Evolutionary conservation across 148 eudicot genomes (phyloP), one percentile per base, ranked within the genome.

Genomic region (Chenopodium quinoa): DNA sequence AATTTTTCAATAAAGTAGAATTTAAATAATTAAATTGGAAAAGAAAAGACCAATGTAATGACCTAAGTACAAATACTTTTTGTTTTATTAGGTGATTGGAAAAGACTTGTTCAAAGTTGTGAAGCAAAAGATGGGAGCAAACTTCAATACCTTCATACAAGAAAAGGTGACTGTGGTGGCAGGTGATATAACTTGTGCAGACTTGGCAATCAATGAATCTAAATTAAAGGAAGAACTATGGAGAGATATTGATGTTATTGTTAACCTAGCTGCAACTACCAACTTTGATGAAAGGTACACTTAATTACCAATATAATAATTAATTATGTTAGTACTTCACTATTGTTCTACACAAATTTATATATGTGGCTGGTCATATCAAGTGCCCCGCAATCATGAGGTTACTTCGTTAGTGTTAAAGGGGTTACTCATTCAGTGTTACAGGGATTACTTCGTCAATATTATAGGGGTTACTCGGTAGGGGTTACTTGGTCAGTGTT

Each of bases 191-290:
- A 81, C 87, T 48, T 70, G 37, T 22, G 87, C 89, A 34, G 89
- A 89, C 56, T 50, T 94, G 68, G 91, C 89, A 16, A 92, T 94
- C 69, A 80, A 85, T 69, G 85, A 92, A 14, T 10, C 70, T n/a
- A 40, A 85, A 14, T 73, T 90, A 46, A 83, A 79, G 79, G 79
- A 89, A 23, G 87, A 87, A 44, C 52, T 94, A 81, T 81, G 60
- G 73, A 83, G 27, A 31, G 82, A 88, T 3, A 73, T 94, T n/a
- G 89, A 94, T 80, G 83, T 92, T 23, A 88, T 94, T 44, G 84
- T 94, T 75, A 88, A 90, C 75, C 65, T 89, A 62, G 93, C 97
- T 71, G 97, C 97, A 56, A 89, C 88, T 10, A 90, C 92, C 80
- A 91, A 91, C 56, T 93, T 91, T 75, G 92, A 89, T 75, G 95